Conservation (phyloP, 805 yeast species). For the Wickerhamiella azymoides region DNA sequence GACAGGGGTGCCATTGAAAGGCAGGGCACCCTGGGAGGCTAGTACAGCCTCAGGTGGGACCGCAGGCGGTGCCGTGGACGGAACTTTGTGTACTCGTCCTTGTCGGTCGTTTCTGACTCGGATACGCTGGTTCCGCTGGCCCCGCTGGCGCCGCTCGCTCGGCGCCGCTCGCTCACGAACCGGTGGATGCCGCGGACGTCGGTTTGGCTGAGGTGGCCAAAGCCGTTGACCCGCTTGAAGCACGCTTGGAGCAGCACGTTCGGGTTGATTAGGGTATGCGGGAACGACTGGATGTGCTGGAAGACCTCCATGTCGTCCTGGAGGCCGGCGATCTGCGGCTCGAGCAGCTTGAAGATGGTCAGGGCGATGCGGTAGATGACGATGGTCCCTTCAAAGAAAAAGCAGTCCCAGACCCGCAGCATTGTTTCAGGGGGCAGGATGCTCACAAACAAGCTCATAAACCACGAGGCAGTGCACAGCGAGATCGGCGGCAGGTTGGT, state of each 20-base stretch:
- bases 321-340: constrained; percentile 40
- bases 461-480: constrained; percentile 92
- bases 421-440: constrained; percentile 79
- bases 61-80: constrained; percentile 21
- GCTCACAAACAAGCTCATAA: constrained; percentile 93
- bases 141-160: constrained; percentile 5
- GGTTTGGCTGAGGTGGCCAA: constrained; percentile 65
- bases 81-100: constrained; percentile 19
- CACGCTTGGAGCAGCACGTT: constrained; percentile 56
- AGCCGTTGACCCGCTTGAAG: constrained; percentile 57
- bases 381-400: constrained; percentile 85
- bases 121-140: too few species aligned
- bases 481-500: constrained; percentile 79
- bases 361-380: constrained; percentile 71
- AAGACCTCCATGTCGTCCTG: constrained; percentile 49
- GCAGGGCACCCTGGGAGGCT: too few species aligned
- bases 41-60: constrained; percentile 17
- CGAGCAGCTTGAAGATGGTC: constrained; percentile 63
- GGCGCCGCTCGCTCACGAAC: constrained; percentile 46
- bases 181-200: constrained; percentile 67
- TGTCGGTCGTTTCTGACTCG: constrained; percentile 14
- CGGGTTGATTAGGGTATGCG: constrained; percentile 41
- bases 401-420: constrained; percentile 84
- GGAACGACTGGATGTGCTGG: constrained; percentile 73
- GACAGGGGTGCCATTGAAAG: too few species aligned